A percentile compares a stretch with the other conserved stretches of the same genome.
Evolutionary conservation across 2,329 filamentous ascomycete species (phyloP).

Genomic region (Colletotrichum scovillei): DNA sequence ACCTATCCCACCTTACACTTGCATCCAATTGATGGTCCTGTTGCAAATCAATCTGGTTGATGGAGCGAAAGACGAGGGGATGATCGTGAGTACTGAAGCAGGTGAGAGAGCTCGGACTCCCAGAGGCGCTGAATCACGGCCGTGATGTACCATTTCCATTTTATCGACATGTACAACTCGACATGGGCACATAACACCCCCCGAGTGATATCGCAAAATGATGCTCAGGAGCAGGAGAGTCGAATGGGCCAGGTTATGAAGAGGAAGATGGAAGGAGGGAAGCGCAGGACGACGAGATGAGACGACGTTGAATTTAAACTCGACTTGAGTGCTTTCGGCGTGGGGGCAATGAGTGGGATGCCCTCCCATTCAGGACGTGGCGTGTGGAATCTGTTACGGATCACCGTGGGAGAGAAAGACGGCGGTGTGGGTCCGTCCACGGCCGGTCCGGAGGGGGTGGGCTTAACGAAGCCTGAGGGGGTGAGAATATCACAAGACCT

Average conservation of each 20-base stretch:
- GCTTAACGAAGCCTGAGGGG: background rate
- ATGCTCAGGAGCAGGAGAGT: constrained; percentile 29
- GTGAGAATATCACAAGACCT: constrained; percentile 1
- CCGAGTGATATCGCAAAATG: constrained; percentile 37
- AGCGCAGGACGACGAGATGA: constrained; percentile 22
- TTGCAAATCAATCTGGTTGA: background rate
- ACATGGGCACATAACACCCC: constrained; percentile 3
- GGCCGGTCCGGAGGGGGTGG: background rate
- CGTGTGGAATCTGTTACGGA: constrained; percentile 32
- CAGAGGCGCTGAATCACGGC: background rate
- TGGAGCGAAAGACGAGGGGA: background rate
- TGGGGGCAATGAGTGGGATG: constrained; percentile 35
- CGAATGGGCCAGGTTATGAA: constrained; percentile 2
- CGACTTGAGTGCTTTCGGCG: constrained; percentile 34
- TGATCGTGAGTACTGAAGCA: background rate
- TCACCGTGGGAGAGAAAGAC: constrained; percentile 14
- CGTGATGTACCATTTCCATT: background rate
- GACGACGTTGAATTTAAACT: constrained; percentile 39
- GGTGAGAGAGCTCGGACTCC: background rate
- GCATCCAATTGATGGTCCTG: background rate
- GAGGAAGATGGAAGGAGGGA: background rate
- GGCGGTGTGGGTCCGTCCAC: background rate
- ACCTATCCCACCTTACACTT: too few relatives aligned
- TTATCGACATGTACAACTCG: background rate
- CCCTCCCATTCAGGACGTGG: constrained; percentile 29